A percentile compares a stretch with the other conserved stretches of the same genome.
Evolutionary conservation across 2,329 filamentous ascomycete genomes (phyloP).

Genomic region (Hymenoscyphus scutula): DNA sequence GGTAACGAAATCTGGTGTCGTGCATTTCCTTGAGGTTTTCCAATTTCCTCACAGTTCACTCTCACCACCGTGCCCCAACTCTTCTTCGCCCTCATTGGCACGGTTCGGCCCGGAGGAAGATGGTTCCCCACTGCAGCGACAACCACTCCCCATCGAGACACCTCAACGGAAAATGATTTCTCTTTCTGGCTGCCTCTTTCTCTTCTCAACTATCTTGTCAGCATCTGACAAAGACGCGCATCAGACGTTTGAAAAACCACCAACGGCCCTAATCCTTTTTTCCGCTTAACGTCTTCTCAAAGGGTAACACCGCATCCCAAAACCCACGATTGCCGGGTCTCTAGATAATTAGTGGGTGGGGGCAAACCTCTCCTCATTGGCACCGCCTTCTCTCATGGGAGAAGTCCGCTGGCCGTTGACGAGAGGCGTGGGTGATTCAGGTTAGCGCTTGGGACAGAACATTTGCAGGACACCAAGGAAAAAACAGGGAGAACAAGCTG

Average conservation of each 20-base stretch:
- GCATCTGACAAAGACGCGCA: slow-evolving; percentile 1
- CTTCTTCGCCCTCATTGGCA: background rate
- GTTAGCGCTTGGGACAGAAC: background rate
- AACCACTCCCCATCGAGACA: slow-evolving; percentile 2
- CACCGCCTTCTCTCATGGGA: background rate
- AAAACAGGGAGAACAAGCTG: too few species aligned
- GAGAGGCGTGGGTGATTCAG: background rate
- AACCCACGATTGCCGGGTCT: background rate
- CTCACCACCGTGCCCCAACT: background rate
- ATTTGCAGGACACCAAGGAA: too few species aligned
- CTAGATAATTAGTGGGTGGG: background rate
- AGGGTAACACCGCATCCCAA: background rate
- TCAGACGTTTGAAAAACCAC: background rate
- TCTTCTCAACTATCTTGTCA: background rate
- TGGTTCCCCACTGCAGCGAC: background rate
- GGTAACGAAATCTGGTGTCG: background rate
- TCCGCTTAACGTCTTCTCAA: background rate
- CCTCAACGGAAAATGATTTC: background rate
- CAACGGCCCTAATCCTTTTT: background rate
- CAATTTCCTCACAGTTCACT: background rate
- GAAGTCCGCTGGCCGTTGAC: background rate
- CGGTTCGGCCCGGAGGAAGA: slow-evolving; percentile 2
- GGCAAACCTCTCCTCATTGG: background rate
- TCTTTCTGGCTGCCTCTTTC: background rate
- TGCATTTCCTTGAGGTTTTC: background rate